Percentiles rank a stretch among this genome's conserved stretches.
These are phyloP conservation scores for Fusarium sp. DNA, from an alignment of 2,329 filamentous ascomycete species.

Conservation along the genomic window DNA sequence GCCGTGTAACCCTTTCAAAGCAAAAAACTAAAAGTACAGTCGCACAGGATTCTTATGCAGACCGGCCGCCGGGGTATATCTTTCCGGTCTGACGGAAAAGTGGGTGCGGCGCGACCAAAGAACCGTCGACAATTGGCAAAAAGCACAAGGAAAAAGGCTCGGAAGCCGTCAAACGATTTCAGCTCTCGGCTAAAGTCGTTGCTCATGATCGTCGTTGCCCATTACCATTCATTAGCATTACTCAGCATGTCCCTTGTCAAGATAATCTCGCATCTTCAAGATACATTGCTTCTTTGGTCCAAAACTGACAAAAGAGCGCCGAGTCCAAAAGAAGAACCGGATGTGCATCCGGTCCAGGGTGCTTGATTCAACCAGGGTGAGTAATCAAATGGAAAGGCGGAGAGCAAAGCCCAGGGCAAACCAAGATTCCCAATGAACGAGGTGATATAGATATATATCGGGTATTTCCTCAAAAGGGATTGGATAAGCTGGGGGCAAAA, in stretches of 20 bases:
- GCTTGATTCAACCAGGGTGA: constrained; percentile 24
- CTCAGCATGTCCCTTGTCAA: constrained; percentile 17
- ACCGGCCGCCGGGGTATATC: constrained; percentile 28
- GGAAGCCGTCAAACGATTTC: constrained; percentile 12
- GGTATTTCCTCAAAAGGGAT: constrained; percentile 9
- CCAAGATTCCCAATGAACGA: constrained; percentile 19
- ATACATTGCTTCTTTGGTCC: constrained; percentile 26
- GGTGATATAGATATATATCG: constrained; percentile 2
- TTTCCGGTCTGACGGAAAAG: constrained; percentile 20
- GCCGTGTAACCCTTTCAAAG: constrained; percentile 25
- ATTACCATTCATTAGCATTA: constrained; percentile 37
- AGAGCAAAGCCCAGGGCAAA: constrained; percentile 28
- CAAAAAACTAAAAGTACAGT: constrained; percentile 39
- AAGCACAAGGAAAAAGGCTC: constrained; percentile 8
- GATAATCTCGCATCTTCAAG: constrained; percentile 20
- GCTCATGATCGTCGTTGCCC: constrained; percentile 32
- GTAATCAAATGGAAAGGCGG: constrained; percentile 28
- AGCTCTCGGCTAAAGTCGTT: constrained; percentile 29
- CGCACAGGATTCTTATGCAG: constrained; percentile 19
- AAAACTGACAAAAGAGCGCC: constrained; percentile 21
- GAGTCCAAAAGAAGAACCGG: constrained; percentile 20
- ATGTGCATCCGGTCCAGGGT: constrained; percentile 13
- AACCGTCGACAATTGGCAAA: constrained; percentile 15
- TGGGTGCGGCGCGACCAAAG: constrained; percentile 25
- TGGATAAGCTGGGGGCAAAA: constrained; percentile 39